phyloP scores from a whole-genome alignment of 2,329 filamentous ascomycete species.

The Fusarium paranaense region DNA sequence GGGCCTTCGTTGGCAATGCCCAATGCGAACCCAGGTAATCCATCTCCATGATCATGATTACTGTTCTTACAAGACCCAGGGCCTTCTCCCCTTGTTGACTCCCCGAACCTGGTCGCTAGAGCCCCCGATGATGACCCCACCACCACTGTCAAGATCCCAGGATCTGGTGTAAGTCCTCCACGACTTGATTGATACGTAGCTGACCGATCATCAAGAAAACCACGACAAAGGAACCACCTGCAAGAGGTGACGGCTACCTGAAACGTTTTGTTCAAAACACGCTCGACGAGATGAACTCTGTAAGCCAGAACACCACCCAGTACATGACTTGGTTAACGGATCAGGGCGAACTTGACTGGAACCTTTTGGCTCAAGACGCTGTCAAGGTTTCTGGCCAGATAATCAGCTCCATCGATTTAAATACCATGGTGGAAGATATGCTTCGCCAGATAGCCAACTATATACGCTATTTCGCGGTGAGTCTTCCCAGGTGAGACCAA shows the following conservation, averaged over 20 bases:
- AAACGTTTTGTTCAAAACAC: conserved; percentile 4
- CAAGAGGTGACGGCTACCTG: background rate
- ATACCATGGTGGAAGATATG: background rate
- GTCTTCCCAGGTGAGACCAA: background rate
- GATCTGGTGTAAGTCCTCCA: background rate
- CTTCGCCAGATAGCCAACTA: background rate
- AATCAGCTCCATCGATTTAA: background rate
- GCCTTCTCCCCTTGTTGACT: background rate
- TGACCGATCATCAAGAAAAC: background rate
- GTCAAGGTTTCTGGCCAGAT: background rate
- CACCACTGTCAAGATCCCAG: background rate
- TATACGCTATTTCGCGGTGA: background rate
- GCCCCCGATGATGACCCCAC: background rate
- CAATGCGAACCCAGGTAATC: background rate
- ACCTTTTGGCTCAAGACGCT: background rate
- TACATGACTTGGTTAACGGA: background rate
- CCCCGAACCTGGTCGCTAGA: background rate
- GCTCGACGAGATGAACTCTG: conserved; percentile 1
- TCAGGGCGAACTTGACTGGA: conserved; percentile 5
- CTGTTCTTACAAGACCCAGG: background rate
- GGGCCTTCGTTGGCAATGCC: background rate
- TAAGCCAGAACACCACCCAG: background rate
- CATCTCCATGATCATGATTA: background rate
- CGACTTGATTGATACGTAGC: background rate
- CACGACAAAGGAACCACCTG: background rate